These are phyloP conservation scores for Melaleuca alternifolia DNA, from an alignment of 345 rosid species.

Conservation along the genomic window DNA sequence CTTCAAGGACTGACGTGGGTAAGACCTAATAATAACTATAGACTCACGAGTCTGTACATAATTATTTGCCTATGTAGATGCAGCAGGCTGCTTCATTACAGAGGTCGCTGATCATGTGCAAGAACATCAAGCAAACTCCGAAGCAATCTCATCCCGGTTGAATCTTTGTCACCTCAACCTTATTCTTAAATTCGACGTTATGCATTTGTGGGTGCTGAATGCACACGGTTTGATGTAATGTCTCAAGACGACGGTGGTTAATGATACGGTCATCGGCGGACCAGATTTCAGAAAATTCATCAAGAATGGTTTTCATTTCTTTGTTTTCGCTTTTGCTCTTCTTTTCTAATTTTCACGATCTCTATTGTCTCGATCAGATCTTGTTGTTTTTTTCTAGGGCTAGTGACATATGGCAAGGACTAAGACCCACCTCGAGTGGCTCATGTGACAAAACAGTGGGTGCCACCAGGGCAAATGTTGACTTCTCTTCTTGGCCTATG, in stretches of 20 bases:
- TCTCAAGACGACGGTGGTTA: background rate
- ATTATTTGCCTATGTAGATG: background rate
- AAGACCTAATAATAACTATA: background rate
- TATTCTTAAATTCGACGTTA: background rate
- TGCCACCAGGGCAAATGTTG: background rate
- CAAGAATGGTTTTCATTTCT: background rate
- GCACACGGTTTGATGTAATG: background rate
- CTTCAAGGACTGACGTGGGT: background rate
- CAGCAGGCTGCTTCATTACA: background rate
- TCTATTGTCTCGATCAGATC: background rate
- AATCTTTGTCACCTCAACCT: background rate
- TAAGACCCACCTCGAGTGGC: background rate
- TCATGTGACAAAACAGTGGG: background rate
- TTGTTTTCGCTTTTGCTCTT: background rate
- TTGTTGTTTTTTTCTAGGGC: background rate
- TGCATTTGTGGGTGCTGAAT: background rate
- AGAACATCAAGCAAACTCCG: background rate
- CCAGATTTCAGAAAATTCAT: background rate
- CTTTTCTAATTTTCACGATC: background rate
- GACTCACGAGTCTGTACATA: background rate
- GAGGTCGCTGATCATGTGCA: background rate
- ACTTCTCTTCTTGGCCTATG: background rate
- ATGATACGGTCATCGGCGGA: background rate
- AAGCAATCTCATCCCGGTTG: background rate
- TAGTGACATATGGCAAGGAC: background rate